phyloP scores from a whole-genome alignment of 148 eudicot genomes.

The Diospyros lotus region DNA sequence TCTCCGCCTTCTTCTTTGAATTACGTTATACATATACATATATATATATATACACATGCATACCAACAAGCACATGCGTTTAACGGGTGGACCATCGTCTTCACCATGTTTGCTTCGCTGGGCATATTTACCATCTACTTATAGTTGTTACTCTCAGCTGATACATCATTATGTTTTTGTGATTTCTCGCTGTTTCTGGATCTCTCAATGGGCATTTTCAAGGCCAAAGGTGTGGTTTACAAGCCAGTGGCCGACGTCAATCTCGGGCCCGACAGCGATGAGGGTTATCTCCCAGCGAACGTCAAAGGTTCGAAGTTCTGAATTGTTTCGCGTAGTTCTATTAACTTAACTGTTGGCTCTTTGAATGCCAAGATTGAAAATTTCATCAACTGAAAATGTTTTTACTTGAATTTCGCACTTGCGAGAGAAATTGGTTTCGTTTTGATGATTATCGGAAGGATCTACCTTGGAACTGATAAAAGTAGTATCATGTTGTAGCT shows the following conservation, averaged over 20 bases:
- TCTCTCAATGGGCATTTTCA: slow-evolving; percentile 31
- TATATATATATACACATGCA: neutral
- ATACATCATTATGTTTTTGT: neutral
- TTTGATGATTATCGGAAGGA: too few species aligned
- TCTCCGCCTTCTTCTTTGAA: slow-evolving; percentile 17
- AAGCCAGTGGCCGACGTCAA: slow-evolving; percentile 61
- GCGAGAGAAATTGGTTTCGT: too few species aligned
- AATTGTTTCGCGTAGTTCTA: neutral
- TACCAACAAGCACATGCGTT: neutral
- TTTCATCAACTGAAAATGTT: too few species aligned
- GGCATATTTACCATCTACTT: neutral
- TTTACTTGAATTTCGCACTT: too few species aligned
- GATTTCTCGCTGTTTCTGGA: neutral
- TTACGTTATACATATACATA: neutral
- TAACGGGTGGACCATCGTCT: neutral
- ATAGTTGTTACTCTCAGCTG: neutral
- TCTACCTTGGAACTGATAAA: too few species aligned
- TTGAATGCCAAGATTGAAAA: too few species aligned
- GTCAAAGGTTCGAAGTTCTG: slow-evolving; percentile 56
- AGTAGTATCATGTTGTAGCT: neutral
- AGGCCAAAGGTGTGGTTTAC: slow-evolving; percentile 50
- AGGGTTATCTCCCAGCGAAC: slow-evolving; percentile 51
- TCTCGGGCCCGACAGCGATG: slow-evolving; percentile 51
- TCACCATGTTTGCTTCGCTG: neutral
- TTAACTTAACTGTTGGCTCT: too few species aligned